Conservation (phyloP, 495 filamentous ascomycete species). For the Tuber calosporum region DNA sequence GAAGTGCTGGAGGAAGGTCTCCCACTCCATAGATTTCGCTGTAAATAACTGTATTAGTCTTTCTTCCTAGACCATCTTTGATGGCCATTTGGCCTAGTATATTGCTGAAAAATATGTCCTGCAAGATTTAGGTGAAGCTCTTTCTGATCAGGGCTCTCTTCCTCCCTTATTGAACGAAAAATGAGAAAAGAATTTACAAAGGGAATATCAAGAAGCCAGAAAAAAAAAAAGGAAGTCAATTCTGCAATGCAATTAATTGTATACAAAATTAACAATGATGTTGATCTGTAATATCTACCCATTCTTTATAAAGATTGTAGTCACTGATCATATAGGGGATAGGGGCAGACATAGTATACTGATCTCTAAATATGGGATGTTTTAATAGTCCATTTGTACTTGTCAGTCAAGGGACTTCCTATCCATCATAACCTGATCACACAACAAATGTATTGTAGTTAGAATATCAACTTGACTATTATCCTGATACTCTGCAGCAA, state of each 20-base stretch:
- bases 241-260: neutral
- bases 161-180: too few species aligned
- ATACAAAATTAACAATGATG: constrained; percentile 22
- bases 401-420: neutral
- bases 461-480: constrained; percentile 13
- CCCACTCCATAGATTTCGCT: too few species aligned
- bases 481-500: constrained; percentile 6
- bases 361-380: neutral
- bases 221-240: too few species aligned
- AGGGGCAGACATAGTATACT: neutral
- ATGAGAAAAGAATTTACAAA: too few species aligned
- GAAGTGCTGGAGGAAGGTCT: too few species aligned
- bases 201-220: too few species aligned
- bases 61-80: too few species aligned
- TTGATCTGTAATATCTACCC: constrained; percentile 27
- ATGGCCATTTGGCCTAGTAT: too few species aligned
- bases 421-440: neutral
- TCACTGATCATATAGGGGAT: constrained; percentile 25
- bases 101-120: too few species aligned
- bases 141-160: too few species aligned
- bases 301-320: constrained; percentile 27
- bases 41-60: too few species aligned
- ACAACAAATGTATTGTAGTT: constrained; percentile 14
- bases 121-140: too few species aligned
- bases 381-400: neutral